Conservation (phyloP, 108 stramenopile species). For the Discostella pseudostelligera region DNA sequence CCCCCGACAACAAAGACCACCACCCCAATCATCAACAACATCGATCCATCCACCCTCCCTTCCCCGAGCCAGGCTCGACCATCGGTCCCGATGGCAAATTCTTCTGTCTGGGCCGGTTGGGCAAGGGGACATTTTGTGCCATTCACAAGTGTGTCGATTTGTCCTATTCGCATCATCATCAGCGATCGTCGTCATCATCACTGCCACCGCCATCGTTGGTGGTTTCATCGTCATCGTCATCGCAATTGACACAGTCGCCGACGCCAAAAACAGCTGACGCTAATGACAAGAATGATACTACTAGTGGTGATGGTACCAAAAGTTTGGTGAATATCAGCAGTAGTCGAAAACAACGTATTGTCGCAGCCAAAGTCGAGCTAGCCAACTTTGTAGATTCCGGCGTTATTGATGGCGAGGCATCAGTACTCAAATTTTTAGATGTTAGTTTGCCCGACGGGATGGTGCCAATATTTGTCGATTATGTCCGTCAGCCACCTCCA, state of each 20-base stretch:
- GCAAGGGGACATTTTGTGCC: slow-evolving; percentile 84
- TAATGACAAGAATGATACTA: too few species aligned
- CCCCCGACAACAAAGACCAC: background rate
- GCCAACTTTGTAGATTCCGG: slow-evolving; percentile 76
- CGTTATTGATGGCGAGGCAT: slow-evolving; percentile 78
- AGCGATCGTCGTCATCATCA: too few species aligned
- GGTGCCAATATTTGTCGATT: slow-evolving; percentile 76
- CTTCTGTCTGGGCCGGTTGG: slow-evolving; percentile 75
- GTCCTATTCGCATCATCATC: slow-evolving; percentile 39
- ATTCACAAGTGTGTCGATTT: slow-evolving; percentile 85
- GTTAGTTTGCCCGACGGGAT: slow-evolving; percentile 43
- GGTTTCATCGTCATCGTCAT: slow-evolving; percentile 4
- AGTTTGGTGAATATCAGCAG: background rate
- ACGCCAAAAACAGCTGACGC: too few species aligned
- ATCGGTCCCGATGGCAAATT: slow-evolving; percentile 56
- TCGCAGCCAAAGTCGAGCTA: slow-evolving; percentile 84
- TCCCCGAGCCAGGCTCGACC: slow-evolving; percentile 62
- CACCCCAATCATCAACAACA: background rate
- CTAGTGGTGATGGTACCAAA: background rate
- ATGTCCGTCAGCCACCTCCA: slow-evolving; percentile 34
- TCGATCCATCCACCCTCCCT: slow-evolving; percentile 36
- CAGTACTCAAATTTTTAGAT: slow-evolving; percentile 67
- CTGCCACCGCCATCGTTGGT: too few species aligned
- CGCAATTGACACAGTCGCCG: slow-evolving; percentile 4
- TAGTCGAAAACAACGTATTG: slow-evolving; percentile 43